phyloP scores from a whole-genome alignment of 1,139 yeast species.

The Candida glucosophila region DNA sequence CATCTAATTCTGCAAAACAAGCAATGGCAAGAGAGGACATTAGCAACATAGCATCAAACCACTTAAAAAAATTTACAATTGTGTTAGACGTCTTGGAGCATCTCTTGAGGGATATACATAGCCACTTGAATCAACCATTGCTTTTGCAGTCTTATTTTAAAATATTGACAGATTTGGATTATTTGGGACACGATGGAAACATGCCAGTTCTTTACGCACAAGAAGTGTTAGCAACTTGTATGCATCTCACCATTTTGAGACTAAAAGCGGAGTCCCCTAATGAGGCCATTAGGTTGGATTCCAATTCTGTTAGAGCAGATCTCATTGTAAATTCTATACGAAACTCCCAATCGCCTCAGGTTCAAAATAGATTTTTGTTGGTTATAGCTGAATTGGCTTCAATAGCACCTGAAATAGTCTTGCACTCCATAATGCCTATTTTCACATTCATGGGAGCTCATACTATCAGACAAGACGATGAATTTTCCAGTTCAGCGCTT shows the following conservation, averaged over 20 bases:
- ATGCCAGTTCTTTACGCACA: conserved; percentile 87
- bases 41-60: conserved; percentile 65
- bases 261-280: conserved; percentile 23
- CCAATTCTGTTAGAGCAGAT: conserved; percentile 78
- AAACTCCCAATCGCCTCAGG: conserved; percentile 85
- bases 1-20: conserved; percentile 66
- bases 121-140: conserved; percentile 31
- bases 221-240: conserved; percentile 82
- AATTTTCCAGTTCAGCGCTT: conserved; percentile 84
- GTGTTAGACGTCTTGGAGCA: conserved; percentile 72
- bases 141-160: conserved; percentile 55
- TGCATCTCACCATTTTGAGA: conserved; percentile 59
- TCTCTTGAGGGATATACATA: conserved; percentile 18
- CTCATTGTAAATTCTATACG: conserved; percentile 85
- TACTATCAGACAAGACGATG: conserved; percentile 94
- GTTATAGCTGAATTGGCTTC: conserved; percentile 85
- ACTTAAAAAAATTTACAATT: conserved; percentile 69
- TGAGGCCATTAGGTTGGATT: conserved; percentile 34
- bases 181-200: conserved; percentile 84
- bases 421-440: conserved; percentile 97
- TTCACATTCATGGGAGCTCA: conserved; percentile 99
- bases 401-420: conserved; percentile 80
- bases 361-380: conserved; percentile 77
- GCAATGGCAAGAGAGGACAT: conserved; percentile 68
- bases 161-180: conserved; percentile 75